Percentiles rank a stretch among this genome's conserved stretches.
Conservation (phyloP, 257 asterid genomes). For the Petunia secreta region DNA sequence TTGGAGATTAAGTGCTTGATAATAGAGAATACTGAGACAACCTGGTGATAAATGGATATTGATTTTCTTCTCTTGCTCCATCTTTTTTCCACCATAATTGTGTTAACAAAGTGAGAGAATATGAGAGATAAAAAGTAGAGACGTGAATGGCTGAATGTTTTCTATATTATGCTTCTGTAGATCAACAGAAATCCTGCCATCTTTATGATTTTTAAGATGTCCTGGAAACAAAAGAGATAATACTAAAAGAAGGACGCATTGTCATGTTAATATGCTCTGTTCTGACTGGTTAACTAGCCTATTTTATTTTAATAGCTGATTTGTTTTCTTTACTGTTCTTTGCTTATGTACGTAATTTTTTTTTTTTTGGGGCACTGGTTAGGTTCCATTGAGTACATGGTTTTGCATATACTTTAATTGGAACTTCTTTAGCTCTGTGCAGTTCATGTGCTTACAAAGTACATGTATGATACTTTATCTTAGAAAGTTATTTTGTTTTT, state of each 20-base stretch:
- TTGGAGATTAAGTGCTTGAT: background rate
- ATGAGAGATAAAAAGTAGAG: background rate
- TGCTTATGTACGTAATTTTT: background rate
- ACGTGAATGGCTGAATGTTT: background rate
- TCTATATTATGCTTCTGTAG: background rate
- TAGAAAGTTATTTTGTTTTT: slow-evolving; percentile 19
- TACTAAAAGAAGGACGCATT: background rate
- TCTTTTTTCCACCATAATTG: background rate
- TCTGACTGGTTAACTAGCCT: background rate
- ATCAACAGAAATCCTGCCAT: background rate
- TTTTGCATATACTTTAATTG: background rate
- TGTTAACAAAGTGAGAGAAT: background rate
- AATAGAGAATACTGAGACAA: background rate
- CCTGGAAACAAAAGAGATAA: slow-evolving; percentile 1
- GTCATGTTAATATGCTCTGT: background rate
- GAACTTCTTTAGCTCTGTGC: background rate
- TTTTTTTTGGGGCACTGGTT: background rate
- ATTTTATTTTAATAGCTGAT: background rate
- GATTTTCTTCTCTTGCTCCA: background rate
- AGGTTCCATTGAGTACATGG: background rate
- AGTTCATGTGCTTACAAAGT: background rate
- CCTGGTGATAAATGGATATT: slow-evolving; percentile 13
- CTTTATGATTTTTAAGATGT: background rate
- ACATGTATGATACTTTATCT: background rate
- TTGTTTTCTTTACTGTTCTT: background rate